phyloP scores from a whole-genome alignment of 805 yeast species.

The Cyberlindnera suaveolens region DNA sequence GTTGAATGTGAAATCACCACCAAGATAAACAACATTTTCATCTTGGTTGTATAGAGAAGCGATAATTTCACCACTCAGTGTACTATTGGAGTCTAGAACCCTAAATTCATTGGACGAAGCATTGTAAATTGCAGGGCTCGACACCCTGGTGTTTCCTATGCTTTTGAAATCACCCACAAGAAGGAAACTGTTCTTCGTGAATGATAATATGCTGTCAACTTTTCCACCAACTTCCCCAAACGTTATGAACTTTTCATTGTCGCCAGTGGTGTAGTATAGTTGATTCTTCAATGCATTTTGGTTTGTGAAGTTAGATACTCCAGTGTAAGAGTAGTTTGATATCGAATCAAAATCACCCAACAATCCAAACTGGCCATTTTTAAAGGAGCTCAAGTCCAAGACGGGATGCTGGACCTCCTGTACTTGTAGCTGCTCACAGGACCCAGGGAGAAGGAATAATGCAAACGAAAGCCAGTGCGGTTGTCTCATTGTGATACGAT shows the following conservation, averaged over 20 bases:
- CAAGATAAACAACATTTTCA: slow-evolving; percentile 56
- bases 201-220: slow-evolving; percentile 22
- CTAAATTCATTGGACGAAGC: slow-evolving; percentile 21
- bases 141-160: slow-evolving; percentile 19
- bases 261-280: slow-evolving; percentile 14
- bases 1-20: slow-evolving; percentile 65
- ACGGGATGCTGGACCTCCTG: slow-evolving; percentile 7
- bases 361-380: slow-evolving; percentile 17
- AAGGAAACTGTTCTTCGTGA: slow-evolving; percentile 28
- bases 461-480: slow-evolving; percentile 1
- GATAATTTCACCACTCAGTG: slow-evolving; percentile 32
- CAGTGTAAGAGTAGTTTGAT: slow-evolving; percentile 28
- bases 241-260: slow-evolving; percentile 11
- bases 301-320: slow-evolving; percentile 28
- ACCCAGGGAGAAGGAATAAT: background rate
- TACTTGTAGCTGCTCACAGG: background rate
- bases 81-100: slow-evolving; percentile 21
- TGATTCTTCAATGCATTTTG: slow-evolving; percentile 16
- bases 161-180: slow-evolving; percentile 21
- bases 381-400: slow-evolving; percentile 18
- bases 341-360: slow-evolving; percentile 34
- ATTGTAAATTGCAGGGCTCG: slow-evolving; percentile 29
- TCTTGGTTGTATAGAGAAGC: slow-evolving; percentile 43
- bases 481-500: background rate
- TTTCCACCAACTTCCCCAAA: slow-evolving; percentile 18